phyloP scores from a whole-genome alignment of 176 grass and related monocot genomes.

The Phoenix roebelenii region DNA sequence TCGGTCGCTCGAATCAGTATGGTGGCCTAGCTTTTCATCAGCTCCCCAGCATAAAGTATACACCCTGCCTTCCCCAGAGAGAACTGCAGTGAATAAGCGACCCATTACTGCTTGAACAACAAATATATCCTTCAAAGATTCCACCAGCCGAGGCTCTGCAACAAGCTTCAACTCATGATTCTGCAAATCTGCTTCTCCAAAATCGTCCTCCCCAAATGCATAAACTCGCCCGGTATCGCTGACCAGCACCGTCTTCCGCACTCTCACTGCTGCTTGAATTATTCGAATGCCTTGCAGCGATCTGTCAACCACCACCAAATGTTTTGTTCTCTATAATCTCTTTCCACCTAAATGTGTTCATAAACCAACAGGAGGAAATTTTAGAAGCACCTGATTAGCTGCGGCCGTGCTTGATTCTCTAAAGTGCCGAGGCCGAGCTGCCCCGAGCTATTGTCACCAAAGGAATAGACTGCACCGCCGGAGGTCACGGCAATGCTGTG shows the following conservation, averaged over 20 bases:
- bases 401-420: constrained; percentile 72
- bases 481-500: constrained; percentile 75
- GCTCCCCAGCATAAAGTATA: constrained; percentile 86
- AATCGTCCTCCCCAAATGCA: constrained; percentile 73
- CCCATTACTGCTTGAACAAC: constrained; percentile 76
- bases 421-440: constrained; percentile 73
- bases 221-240: constrained; percentile 79
- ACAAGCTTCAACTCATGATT: constrained; percentile 42
- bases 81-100: constrained; percentile 77
- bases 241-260: constrained; percentile 60
- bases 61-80: constrained; percentile 67
- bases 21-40: constrained; percentile 65
- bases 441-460: constrained; percentile 73
- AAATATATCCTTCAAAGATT: constrained; percentile 68
- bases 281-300: constrained; percentile 79
- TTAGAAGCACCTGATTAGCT: constrained; percentile 55
- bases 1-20: constrained; percentile 52
- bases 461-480: constrained; percentile 53
- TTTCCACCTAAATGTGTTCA: constrained; percentile 18
- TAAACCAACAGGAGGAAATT: constrained; percentile 30
- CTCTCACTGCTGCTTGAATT: constrained; percentile 65
- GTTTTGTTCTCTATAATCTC: constrained; percentile 10
- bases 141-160: constrained; percentile 49
- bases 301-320: constrained; percentile 32
- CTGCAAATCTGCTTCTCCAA: constrained; percentile 48